Evolutionary conservation across 2,329 filamentous ascomycete species (phyloP).

Genomic region (Endoconidiophora laricicola): DNA sequence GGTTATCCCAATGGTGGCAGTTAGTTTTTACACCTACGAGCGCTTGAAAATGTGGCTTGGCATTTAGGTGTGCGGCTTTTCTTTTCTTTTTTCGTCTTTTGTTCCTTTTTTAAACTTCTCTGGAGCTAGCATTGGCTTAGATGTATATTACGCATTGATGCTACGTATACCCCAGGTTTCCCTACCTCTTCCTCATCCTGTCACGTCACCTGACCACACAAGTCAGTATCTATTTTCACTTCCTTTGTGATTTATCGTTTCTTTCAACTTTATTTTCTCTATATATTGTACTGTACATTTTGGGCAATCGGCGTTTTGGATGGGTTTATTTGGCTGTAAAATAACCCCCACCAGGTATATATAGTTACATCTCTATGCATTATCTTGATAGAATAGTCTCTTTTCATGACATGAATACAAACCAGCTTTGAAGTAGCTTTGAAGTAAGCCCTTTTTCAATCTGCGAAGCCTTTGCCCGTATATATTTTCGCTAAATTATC

Average conservation of each 20-base stretch:
- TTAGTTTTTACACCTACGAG: slow-evolving; percentile 50
- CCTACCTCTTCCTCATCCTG: no score
- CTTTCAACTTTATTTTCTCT: neutral
- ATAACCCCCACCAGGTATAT: neutral
- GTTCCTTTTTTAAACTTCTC: neutral
- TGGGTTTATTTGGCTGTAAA: no score
- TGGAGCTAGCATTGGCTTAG: no score
- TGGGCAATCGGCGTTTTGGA: neutral
- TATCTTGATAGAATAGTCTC: no score
- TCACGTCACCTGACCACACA: no score
- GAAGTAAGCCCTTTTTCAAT: no score
- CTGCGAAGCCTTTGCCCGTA: no score
- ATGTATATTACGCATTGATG: no score
- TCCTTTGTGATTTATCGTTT: neutral
- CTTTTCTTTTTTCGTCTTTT: neutral
- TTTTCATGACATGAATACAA: no score
- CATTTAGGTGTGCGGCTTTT: slow-evolving; percentile 32
- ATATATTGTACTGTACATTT: neutral
- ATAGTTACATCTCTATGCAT: neutral
- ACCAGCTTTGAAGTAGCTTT: neutral
- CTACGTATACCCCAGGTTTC: no score
- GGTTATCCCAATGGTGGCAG: slow-evolving; percentile 73
- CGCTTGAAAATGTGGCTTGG: slow-evolving; percentile 45
- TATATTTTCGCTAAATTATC: no score
- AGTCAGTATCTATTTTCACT: neutral